Conservation (phyloP, 2,329 filamentous ascomycete species). For the Penicillium sp. region DNA sequence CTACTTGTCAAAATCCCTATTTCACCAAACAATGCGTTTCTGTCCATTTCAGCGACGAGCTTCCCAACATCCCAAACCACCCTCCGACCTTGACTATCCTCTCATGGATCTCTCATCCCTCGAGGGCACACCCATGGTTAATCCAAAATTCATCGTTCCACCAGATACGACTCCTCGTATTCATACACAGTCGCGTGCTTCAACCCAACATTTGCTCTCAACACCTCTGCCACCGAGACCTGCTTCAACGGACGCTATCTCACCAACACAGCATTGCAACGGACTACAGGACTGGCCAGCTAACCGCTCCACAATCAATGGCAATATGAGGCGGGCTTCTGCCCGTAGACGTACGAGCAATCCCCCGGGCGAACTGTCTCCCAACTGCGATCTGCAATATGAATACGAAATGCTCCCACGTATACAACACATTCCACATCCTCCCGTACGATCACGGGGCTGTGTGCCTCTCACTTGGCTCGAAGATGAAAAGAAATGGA, state of each 20-base stretch:
- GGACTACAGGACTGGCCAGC: not conserved
- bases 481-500: constrained; percentile 32
- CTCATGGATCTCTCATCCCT: constrained; percentile 38
- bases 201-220: constrained; percentile 16
- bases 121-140: constrained; percentile 33
- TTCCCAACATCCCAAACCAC: not conserved
- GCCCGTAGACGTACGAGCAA: not conserved
- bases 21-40: constrained; percentile 5
- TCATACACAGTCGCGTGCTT: constrained; percentile 2
- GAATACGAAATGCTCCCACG: not conserved
- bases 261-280: not conserved
- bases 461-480: constrained; percentile 29
- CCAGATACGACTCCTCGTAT: constrained; percentile 4
- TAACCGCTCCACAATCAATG: not conserved
- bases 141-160: constrained; percentile 18
- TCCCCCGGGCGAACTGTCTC: not conserved
- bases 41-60: constrained; percentile 12
- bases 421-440: not conserved
- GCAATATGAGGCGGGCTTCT: not conserved
- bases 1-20: not conserved
- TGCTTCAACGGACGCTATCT: not conserved
- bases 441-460: constrained; percentile 5
- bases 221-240: constrained; percentile 18
- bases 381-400: not conserved
- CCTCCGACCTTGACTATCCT: not conserved